These are phyloP conservation scores for Quercus parvula DNA, from an alignment of 306 rosid species.

Conservation along the genomic window DNA sequence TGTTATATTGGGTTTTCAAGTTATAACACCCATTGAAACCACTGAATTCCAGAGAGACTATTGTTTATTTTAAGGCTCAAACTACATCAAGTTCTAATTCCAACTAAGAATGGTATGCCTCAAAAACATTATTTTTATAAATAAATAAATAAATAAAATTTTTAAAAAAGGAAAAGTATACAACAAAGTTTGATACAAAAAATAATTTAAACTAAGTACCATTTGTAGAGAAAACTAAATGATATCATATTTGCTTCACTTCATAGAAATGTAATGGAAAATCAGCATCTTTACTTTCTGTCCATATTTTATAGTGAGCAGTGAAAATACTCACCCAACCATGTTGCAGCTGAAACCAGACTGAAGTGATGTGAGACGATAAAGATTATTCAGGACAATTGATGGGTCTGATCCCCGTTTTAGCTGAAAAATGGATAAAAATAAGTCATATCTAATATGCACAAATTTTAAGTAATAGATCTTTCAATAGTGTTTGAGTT, in stretches of 20 bases:
- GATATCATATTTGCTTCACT: neutral
- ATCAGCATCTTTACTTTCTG: neutral
- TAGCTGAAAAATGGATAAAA: conserved; percentile 51
- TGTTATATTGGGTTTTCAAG: neutral
- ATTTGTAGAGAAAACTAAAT: neutral
- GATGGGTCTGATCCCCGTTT: conserved; percentile 88
- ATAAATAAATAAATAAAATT: neutral
- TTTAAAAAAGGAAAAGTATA: neutral
- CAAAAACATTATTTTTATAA: too few relatives aligned
- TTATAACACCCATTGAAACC: neutral
- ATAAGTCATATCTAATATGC: conserved; percentile 7
- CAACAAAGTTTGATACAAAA: conserved; percentile 5
- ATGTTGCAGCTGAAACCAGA: conserved; percentile 92
- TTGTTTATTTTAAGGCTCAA: neutral
- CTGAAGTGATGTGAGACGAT: conserved; percentile 81
- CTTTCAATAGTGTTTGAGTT: neutral
- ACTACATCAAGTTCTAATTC: neutral
- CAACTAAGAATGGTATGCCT: neutral
- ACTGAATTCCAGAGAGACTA: neutral
- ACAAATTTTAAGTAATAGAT: neutral
- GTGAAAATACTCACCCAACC: conserved; percentile 81
- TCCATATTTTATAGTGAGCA: neutral
- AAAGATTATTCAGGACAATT: conserved; percentile 82
- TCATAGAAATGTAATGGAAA: neutral
- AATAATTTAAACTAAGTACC: neutral